Conservation (phyloP, 192 early-diverging fungal genomes). For the Podila epigama region DNA sequence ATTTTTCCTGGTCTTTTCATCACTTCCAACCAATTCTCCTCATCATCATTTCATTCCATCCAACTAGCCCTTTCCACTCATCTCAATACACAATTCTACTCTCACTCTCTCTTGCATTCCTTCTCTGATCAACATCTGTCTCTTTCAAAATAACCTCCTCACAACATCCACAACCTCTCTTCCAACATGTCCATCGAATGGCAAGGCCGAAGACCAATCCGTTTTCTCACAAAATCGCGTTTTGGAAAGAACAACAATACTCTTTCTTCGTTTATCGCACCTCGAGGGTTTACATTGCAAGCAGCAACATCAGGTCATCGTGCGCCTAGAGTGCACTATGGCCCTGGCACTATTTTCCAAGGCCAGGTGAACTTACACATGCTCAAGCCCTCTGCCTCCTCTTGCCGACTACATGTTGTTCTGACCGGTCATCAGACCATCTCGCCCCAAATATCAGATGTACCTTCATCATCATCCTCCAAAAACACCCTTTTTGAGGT, state of each 20-base stretch:
- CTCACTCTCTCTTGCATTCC: neutral
- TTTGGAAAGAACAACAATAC: neutral
- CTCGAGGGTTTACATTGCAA: neutral
- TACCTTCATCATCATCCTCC: neutral
- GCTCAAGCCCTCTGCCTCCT: neutral
- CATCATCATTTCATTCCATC: too few species aligned
- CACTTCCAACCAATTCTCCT: too few species aligned
- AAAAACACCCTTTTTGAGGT: neutral
- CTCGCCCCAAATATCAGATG: neutral
- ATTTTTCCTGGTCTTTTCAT: neutral
- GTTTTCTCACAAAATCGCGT: neutral
- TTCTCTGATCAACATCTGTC: neutral
- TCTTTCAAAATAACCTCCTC: too few species aligned
- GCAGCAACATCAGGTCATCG: neutral
- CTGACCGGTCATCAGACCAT: conserved; percentile 1
- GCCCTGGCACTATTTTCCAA: neutral
- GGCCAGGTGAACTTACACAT: neutral
- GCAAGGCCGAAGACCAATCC: neutral
- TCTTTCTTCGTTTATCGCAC: neutral
- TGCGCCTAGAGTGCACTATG: neutral
- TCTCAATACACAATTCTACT: neutral
- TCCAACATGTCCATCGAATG: neutral
- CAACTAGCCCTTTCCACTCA: neutral
- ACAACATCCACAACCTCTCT: too few species aligned
- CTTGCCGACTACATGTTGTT: neutral